Conservation (phyloP, 805 yeast genomes). For the Metschnikowia dekortorum region DNA sequence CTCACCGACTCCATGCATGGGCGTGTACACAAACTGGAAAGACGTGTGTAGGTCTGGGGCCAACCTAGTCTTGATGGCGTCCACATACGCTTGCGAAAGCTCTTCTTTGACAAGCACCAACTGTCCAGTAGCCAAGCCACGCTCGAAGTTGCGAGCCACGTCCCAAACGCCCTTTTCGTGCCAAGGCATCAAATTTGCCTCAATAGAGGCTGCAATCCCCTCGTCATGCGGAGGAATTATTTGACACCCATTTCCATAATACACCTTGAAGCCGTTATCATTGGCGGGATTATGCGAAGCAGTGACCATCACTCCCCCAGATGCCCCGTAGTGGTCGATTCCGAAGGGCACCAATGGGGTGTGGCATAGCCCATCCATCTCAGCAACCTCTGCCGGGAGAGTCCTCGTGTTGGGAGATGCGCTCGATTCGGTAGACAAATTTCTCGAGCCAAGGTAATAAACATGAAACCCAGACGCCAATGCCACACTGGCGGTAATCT, state of each 20-base stretch:
- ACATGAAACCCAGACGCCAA: slow-evolving; percentile 65
- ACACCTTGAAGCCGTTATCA: slow-evolving; percentile 93
- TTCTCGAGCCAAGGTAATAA: slow-evolving; percentile 48
- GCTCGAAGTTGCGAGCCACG: slow-evolving; percentile 31
- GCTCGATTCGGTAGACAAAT: slow-evolving; percentile 27
- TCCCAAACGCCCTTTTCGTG: slow-evolving; percentile 43
- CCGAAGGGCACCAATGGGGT: slow-evolving; percentile 94
- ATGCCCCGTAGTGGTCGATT: slow-evolving; percentile 56
- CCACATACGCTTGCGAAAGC: slow-evolving; percentile 40
- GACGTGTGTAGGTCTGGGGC: slow-evolving; percentile 23
- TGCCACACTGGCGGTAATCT: slow-evolving; percentile 72
- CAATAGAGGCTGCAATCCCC: slow-evolving; percentile 63
- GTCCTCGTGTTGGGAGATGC: not conserved
- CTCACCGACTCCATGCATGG: slow-evolving; percentile 93
- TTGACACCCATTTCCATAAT: slow-evolving; percentile 91
- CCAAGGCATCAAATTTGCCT: slow-evolving; percentile 60
- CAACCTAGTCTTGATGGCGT: slow-evolving; percentile 24
- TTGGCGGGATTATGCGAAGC: slow-evolving; percentile 83
- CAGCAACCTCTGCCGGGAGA: not conserved
- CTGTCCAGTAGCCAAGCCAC: slow-evolving; percentile 19
- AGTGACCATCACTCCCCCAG: slow-evolving; percentile 89
- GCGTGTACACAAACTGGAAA: slow-evolving; percentile 72
- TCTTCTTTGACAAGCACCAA: slow-evolving; percentile 41
- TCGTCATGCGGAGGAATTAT: slow-evolving; percentile 88
- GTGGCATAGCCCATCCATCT: slow-evolving; percentile 42